phyloP scores from a whole-genome alignment of 192 early-diverging fungal species.

The Paraglomus brasilianum region DNA sequence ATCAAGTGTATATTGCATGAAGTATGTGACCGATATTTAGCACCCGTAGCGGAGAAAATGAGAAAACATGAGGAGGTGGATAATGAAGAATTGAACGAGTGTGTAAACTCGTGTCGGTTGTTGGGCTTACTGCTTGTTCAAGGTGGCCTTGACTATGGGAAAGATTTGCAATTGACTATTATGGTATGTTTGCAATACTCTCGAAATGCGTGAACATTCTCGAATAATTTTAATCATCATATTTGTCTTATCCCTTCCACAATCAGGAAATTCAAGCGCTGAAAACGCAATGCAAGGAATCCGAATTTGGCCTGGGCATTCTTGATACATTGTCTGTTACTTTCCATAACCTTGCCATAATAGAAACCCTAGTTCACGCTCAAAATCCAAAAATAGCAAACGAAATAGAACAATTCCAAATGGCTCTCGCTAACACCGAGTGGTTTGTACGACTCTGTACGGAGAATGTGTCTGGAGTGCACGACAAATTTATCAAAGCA shows the following conservation, averaged over 20 bases:
- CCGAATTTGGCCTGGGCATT: background rate
- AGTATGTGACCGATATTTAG: constrained; percentile 34
- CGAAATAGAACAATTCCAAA: constrained; percentile 1
- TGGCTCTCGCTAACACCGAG: background rate
- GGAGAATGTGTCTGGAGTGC: constrained; percentile 1
- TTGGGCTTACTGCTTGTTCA: constrained; percentile 42
- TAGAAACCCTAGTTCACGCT: background rate
- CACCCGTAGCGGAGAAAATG: constrained; percentile 26
- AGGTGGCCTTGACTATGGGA: background rate
- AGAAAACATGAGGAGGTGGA: constrained; percentile 16
- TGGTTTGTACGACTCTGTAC: constrained; percentile 28
- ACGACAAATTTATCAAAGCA: constrained; percentile 10
- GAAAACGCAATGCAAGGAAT: constrained; percentile 9
- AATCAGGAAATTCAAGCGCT: constrained; percentile 33
- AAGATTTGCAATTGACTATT: constrained; percentile 2
- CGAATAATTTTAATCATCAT: background rate
- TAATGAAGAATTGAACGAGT: constrained; percentile 28
- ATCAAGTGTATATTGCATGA: constrained; percentile 31
- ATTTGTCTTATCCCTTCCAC: background rate
- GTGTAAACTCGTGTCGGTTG: constrained; percentile 37
- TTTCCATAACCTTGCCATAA: constrained; percentile 22
- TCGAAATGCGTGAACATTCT: background rate
- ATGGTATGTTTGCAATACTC: constrained; percentile 2
- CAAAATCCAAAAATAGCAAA: background rate
- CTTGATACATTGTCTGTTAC: background rate